A percentile compares a stretch with the other conserved stretches of the same genome.
These are phyloP conservation scores for Cryptococcus deneoformans DNA, from an alignment of 1,284 basidiomycete genomes.

Conservation along the genomic window DNA sequence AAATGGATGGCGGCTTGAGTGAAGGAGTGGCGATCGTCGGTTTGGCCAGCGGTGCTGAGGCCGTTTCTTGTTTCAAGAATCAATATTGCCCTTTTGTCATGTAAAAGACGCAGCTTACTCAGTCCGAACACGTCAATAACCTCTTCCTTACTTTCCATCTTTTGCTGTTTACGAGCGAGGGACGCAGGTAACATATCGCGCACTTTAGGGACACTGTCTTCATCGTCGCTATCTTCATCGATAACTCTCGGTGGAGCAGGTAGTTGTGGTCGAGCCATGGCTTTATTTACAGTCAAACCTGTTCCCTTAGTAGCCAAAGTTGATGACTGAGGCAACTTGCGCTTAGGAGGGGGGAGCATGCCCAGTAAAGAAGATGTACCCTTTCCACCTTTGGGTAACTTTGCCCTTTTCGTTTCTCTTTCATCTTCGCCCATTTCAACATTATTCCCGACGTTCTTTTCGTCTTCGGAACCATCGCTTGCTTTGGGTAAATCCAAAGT, in stretches of 20 bases:
- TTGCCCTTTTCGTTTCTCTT: slow-evolving; percentile 26
- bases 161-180: slow-evolving; percentile 15
- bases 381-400: slow-evolving; percentile 25
- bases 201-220: slow-evolving; percentile 27
- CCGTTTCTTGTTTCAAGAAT: background rate
- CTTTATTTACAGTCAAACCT: slow-evolving; percentile 28
- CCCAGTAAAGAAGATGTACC: slow-evolving; percentile 41
- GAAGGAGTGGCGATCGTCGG: slow-evolving; percentile 11
- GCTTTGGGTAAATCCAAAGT: slow-evolving; percentile 43
- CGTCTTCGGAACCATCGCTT: background rate
- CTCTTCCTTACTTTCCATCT: slow-evolving; percentile 15
- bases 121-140: slow-evolving; percentile 47
- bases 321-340: slow-evolving; percentile 28
- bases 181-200: slow-evolving; percentile 20
- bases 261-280: slow-evolving; percentile 20
- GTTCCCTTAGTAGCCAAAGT: slow-evolving; percentile 10
- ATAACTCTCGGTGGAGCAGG: slow-evolving; percentile 1
- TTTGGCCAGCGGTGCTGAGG: slow-evolving; percentile 5
- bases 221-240: slow-evolving; percentile 11
- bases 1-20: slow-evolving; percentile 28
- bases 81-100: background rate
- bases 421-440: slow-evolving; percentile 3
- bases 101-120: slow-evolving; percentile 22
- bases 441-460: slow-evolving; percentile 3
- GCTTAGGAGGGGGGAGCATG: slow-evolving; percentile 48